Conservation (phyloP, 495 filamentous ascomycete species). For the Neurospora tetraspora region DNA sequence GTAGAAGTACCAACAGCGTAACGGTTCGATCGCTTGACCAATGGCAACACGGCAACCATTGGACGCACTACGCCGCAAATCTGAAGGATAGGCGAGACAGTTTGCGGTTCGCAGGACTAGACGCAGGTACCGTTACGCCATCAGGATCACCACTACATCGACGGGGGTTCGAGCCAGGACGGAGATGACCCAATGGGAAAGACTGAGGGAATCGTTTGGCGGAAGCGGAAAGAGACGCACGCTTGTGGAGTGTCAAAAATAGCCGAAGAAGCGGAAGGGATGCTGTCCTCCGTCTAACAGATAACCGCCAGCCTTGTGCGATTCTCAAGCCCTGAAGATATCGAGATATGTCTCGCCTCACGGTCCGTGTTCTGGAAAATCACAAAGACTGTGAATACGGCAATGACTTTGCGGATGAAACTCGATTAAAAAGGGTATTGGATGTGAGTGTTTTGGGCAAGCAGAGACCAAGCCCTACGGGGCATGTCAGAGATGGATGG, state of each 20-base stretch:
- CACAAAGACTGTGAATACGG: neutral
- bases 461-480: neutral
- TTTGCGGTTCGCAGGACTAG: neutral
- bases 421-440: neutral
- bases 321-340: neutral
- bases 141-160: too few relatives aligned
- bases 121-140: neutral
- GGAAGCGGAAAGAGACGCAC: slow-evolving; percentile 16
- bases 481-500: neutral
- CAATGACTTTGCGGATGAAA: neutral
- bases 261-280: slow-evolving; percentile 1
- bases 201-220: neutral
- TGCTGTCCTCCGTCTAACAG: neutral
- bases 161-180: too few relatives aligned
- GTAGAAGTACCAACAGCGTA: neutral
- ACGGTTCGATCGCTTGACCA: neutral
- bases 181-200: neutral
- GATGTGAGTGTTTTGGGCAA: neutral
- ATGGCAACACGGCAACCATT: neutral
- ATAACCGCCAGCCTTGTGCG: slow-evolving; percentile 19
- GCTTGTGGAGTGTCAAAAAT: slow-evolving; percentile 8
- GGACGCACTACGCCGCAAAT: neutral
- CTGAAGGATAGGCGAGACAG: neutral
- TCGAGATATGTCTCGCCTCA: neutral
- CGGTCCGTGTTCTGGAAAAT: neutral